phyloP scores from a whole-genome alignment of 805 yeast species.

The Kluyveromyces aestuarii region DNA sequence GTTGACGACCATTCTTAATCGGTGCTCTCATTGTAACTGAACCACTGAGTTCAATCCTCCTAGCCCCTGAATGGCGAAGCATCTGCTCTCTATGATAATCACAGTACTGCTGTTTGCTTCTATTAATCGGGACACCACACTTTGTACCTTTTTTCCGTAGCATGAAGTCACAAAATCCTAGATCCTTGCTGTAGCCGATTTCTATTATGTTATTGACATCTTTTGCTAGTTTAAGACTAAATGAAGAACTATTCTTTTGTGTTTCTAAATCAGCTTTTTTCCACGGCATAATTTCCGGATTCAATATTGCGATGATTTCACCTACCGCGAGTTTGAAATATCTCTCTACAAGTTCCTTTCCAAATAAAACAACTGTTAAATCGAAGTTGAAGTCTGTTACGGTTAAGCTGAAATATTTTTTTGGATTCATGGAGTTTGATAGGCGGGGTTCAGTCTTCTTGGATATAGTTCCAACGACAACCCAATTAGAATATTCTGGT shows the following conservation, averaged over 20 bases:
- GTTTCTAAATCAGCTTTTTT: conserved; percentile 16
- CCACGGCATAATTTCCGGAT: conserved; percentile 53
- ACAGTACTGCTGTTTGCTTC: conserved; percentile 47
- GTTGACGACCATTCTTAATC: conserved; percentile 34
- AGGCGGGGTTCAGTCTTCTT: conserved; percentile 45
- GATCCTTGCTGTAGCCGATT: conserved; percentile 60
- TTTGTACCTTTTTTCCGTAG: conserved; percentile 37
- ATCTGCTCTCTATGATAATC: conserved; percentile 60
- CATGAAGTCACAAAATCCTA: conserved; percentile 55
- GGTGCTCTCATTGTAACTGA: conserved; percentile 51
- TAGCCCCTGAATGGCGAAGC: conserved; percentile 42
- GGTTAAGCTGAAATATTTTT: conserved; percentile 50
- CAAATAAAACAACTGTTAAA: conserved; percentile 55
- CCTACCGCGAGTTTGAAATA: conserved; percentile 72
- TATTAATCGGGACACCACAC: conserved; percentile 58
- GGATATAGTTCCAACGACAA: conserved; percentile 62
- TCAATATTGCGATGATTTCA: conserved; percentile 61
- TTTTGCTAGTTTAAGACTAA: conserved; percentile 48
- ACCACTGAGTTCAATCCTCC: conserved; percentile 70
- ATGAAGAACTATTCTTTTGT: conserved; percentile 27
- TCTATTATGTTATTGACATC: conserved; percentile 50
- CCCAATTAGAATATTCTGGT: conserved; percentile 70
- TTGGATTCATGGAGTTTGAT: conserved; percentile 33
- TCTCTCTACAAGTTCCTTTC: conserved; percentile 48
- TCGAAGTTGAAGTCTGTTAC: conserved; percentile 61